A percentile compares a stretch with the other conserved stretches of the same genome.
Conservation (phyloP, 768 basidiomycete genomes). For the Pulveroboletus ravenelii region DNA sequence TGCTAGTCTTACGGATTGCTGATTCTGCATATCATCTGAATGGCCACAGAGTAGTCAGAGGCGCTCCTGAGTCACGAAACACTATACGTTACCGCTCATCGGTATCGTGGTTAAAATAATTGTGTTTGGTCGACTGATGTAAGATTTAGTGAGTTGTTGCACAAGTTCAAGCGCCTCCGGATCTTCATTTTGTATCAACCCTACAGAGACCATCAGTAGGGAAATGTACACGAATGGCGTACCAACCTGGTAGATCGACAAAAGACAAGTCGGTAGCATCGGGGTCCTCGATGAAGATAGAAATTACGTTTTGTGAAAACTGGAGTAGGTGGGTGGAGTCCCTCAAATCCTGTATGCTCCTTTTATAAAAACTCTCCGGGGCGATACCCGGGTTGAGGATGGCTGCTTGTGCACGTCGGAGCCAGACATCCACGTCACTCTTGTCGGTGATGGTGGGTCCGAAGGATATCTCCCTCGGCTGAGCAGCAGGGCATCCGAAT, state of each 20-base stretch:
- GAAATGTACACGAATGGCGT: neutral
- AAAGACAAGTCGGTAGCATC: conserved; percentile 46
- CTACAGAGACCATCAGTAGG: conserved; percentile 28
- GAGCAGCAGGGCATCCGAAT: conserved; percentile 20
- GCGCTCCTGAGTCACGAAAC: too few species aligned
- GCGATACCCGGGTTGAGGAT: conserved; percentile 33
- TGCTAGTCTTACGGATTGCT: too few species aligned
- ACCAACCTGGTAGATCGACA: conserved; percentile 50
- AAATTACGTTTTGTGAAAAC: conserved; percentile 53
- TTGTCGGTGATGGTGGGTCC: conserved; percentile 31
- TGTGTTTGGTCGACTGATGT: conserved; percentile 48
- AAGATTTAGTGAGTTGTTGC: conserved; percentile 40
- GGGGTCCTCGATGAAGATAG: conserved; percentile 43
- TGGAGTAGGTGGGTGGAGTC: conserved; percentile 18
- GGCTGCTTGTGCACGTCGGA: conserved; percentile 44
- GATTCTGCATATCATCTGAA: too few species aligned
- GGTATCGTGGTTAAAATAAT: conserved; percentile 65
- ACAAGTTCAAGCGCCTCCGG: conserved; percentile 42
- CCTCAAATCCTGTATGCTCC: conserved; percentile 23
- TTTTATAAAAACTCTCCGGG: conserved; percentile 20
- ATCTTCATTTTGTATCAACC: conserved; percentile 54
- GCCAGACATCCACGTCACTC: conserved; percentile 35
- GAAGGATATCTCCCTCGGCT: conserved; percentile 17
- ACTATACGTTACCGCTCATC: conserved; percentile 48
- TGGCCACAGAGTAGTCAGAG: too few species aligned